Evolutionary conservation across 2,329 filamentous ascomycete species (phyloP), one percentile per base, ranked within the genome.

Genomic region (Neonectria magnoliae): DNA sequence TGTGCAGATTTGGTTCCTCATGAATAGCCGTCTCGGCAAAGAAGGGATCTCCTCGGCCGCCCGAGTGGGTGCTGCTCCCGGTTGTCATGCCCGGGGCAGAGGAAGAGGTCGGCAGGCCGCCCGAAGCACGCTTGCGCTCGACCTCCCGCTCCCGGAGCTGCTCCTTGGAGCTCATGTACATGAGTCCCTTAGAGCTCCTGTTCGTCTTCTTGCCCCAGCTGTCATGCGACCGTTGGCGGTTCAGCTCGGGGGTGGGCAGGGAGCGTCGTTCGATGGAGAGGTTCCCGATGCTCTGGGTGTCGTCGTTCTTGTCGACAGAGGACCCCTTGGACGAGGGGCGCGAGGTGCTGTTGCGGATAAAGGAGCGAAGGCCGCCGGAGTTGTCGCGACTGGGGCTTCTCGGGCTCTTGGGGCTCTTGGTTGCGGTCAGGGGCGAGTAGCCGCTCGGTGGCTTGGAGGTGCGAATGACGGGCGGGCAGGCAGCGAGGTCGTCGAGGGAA

Each of bases 361-460:
- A 85, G 45, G 85, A 87, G 72, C 85, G 87, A 47, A 92, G 75
- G 13, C 87, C 86, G 45, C 80, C 79, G 2, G 80, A 74, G 44
- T 81, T 77, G 31, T 87, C 86, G 65, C 82, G 83, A 57, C 80
- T 79, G 20, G 84, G 82, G 29, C 82, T 88, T 66, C 84, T 88
- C 64, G 84, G 85, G 1, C 68, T 71, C 36, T 66, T 68, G 20
- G 83, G 83, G 16, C 80, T 87, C 71, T 85, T 89, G 63, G 85
- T 85, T 0, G 90, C 87, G n/a, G 91, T 93, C 56, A 92, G 80
- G 18, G 89, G 81, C 10, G 92, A 94, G 72, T 90, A 88, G 58
- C 92, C 92, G 55, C 91, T 93, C 0, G 92, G 92, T 8, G 90
- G 91, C 77, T 94, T 94, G 33, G 93, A 88, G 33, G 94, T 97